Evolutionary conservation across 1,284 basidiomycete genomes (phyloP).

Genomic region (Cryptococcus maquisensis): DNA sequence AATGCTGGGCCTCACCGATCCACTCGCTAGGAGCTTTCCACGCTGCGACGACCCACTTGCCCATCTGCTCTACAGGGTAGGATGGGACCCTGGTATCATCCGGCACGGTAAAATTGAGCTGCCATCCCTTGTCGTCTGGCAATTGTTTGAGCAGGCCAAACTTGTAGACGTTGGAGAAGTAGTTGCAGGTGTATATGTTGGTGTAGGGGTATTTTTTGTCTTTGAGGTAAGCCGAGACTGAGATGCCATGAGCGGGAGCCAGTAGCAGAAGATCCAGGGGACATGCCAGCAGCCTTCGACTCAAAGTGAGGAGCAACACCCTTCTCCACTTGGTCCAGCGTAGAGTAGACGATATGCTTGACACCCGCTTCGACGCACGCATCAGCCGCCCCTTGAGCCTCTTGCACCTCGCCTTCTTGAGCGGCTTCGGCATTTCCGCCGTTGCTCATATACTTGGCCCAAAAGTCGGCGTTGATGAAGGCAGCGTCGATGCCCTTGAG

Average conservation of each 20-base stretch:
- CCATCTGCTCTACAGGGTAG: conserved; percentile 36
- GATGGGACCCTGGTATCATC: conserved; percentile 26
- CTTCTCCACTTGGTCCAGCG: conserved; percentile 22
- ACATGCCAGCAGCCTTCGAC: conserved; percentile 31
- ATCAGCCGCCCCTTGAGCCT: conserved; percentile 21
- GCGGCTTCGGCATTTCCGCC: conserved; percentile 1
- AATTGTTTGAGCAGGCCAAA: conserved; percentile 1
- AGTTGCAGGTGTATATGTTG: conserved; percentile 6
- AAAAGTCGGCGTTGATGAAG: conserved; percentile 21
- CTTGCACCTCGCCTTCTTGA: conserved; percentile 9
- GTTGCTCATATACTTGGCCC: conserved; percentile 3
- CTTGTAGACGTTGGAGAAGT: conserved; percentile 5
- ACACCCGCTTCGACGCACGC: conserved; percentile 23
- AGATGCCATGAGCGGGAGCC: not conserved
- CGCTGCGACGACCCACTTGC: conserved; percentile 31
- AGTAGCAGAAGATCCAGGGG: not conserved
- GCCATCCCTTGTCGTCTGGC: conserved; percentile 7
- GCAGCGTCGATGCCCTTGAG: conserved; percentile 21
- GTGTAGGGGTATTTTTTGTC: conserved; percentile 5
- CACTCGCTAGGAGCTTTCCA: conserved; percentile 30
- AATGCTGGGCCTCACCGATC: conserved; percentile 19
- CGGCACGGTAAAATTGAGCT: conserved; percentile 26
- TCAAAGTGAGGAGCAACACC: conserved; percentile 25
- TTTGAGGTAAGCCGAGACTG: conserved; percentile 1
- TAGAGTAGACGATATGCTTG: conserved; percentile 35